These are phyloP conservation scores for Cystobasidium ongulense DNA, from an alignment of 768 basidiomycete species.

Conservation along the genomic window DNA sequence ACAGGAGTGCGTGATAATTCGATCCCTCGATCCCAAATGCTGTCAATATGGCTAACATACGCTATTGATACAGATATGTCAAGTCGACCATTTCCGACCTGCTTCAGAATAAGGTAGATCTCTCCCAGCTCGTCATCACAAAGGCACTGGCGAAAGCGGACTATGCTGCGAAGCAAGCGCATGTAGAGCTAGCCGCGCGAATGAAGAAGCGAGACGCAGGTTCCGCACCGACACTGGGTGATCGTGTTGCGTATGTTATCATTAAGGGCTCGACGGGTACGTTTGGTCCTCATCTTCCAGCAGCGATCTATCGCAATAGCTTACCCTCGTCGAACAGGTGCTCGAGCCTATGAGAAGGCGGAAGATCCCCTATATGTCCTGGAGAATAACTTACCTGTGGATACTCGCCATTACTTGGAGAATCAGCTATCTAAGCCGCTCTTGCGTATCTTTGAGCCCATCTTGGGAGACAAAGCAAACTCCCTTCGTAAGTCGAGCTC, in stretches of 20 bases:
- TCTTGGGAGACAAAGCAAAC: constrained; percentile 81
- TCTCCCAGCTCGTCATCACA: constrained; percentile 98
- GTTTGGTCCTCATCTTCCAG: constrained; percentile 10
- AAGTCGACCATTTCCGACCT: constrained; percentile 90
- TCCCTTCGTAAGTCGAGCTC: constrained; percentile 50
- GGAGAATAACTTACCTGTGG: constrained; percentile 95
- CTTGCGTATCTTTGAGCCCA: constrained; percentile 95
- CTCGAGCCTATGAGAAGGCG: constrained; percentile 96
- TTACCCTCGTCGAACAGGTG: constrained; percentile 53
- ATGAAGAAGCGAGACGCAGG: constrained; percentile 95
- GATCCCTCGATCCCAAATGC: no score
- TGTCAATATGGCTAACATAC: background rate
- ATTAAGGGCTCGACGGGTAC: constrained; percentile 88
- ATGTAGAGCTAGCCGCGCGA: constrained; percentile 86
- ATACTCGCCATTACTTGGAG: constrained; percentile 95
- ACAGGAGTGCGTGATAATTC: constrained; percentile 56
- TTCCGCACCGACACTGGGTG: constrained; percentile 94
- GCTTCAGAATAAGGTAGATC: constrained; percentile 91
- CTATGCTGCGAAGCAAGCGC: constrained; percentile 90
- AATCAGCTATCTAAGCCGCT: constrained; percentile 96
- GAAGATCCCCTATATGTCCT: constrained; percentile 96
- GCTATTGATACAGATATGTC: constrained; percentile 62
- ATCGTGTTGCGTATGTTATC: constrained; percentile 98
- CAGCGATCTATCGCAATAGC: background rate
- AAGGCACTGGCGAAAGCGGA: constrained; percentile 94